A percentile compares a stretch with the other conserved stretches of the same genome.
Evolutionary conservation across 768 basidiomycete genomes (phyloP).

Genomic region (Hortiboletus campestris): DNA sequence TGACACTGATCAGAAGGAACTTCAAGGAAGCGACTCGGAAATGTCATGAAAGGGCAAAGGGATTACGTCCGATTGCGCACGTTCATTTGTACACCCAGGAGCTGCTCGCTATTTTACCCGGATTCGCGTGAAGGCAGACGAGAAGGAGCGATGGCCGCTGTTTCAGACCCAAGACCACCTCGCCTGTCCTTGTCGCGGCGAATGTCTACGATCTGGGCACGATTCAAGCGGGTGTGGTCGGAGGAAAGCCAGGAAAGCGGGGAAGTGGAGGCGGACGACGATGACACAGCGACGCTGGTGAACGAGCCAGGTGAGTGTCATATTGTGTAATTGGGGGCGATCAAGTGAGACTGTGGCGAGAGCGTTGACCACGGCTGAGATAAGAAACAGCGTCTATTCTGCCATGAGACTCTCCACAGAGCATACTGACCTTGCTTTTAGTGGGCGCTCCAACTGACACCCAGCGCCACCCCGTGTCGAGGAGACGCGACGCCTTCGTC

Average conservation of each 20-base stretch:
- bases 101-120: too few relatives aligned
- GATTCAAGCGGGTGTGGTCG: slow-evolving; percentile 7
- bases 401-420: too few relatives aligned
- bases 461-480: slow-evolving; percentile 38
- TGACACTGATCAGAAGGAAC: too few relatives aligned
- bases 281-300: slow-evolving; percentile 9
- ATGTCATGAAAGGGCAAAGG: too few relatives aligned
- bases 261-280: too few relatives aligned
- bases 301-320: slow-evolving; percentile 12
- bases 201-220: slow-evolving; percentile 16
- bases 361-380: too few relatives aligned
- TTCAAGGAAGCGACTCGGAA: too few relatives aligned
- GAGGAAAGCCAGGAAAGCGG: neutral
- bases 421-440: slow-evolving; percentile 11
- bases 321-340: too few relatives aligned
- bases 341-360: too few relatives aligned
- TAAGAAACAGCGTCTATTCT: too few relatives aligned
- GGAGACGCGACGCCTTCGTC: slow-evolving; percentile 48
- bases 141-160: too few relatives aligned
- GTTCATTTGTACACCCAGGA: neutral
- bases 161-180: neutral
- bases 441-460: slow-evolving; percentile 5
- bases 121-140: too few relatives aligned
- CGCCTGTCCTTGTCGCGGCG: slow-evolving; percentile 9
- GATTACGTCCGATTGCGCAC: neutral